These are phyloP conservation scores for Malassezia dermatis DNA, from an alignment of 1,284 basidiomycete species.

Conservation along the genomic window DNA sequence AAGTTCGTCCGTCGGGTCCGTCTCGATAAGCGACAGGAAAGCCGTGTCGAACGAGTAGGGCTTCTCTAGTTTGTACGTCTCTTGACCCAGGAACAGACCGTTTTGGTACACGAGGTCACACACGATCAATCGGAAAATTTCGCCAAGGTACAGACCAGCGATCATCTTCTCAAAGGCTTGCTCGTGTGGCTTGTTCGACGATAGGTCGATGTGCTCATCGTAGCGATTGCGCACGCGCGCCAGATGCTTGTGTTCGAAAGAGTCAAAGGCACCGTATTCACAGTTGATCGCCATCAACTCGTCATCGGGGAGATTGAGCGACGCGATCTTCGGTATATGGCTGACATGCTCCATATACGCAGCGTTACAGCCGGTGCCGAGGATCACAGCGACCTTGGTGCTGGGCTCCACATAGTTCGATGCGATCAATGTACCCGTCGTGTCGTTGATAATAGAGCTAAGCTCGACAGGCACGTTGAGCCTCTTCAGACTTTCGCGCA, in stretches of 20 bases:
- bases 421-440: constrained; percentile 90
- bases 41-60: constrained; percentile 90
- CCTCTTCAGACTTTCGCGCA: constrained; percentile 67
- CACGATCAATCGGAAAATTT: constrained; percentile 83
- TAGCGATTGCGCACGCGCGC: constrained; percentile 71
- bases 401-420: constrained; percentile 85
- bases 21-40: constrained; percentile 91
- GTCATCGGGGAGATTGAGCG: constrained; percentile 60
- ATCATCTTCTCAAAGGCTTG: constrained; percentile 97
- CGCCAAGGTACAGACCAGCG: constrained; percentile 90
- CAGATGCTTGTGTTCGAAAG: constrained; percentile 84
- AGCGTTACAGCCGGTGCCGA: constrained; percentile 96
- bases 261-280: constrained; percentile 95
- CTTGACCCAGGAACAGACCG: constrained; percentile 90
- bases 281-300: constrained; percentile 91
- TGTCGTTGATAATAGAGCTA: constrained; percentile 62
- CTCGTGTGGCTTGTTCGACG: constrained; percentile 90
- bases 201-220: constrained; percentile 80
- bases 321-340: constrained; percentile 63
- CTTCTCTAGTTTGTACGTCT: constrained; percentile 88
- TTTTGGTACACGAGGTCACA: constrained; percentile 94
- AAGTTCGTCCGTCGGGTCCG: constrained; percentile 94
- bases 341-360: constrained; percentile 69
- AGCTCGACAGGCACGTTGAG: constrained; percentile 48
- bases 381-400: constrained; percentile 89